phyloP scores from a whole-genome alignment of 768 basidiomycete species.

The Chalciporus pseudorubinellus region DNA sequence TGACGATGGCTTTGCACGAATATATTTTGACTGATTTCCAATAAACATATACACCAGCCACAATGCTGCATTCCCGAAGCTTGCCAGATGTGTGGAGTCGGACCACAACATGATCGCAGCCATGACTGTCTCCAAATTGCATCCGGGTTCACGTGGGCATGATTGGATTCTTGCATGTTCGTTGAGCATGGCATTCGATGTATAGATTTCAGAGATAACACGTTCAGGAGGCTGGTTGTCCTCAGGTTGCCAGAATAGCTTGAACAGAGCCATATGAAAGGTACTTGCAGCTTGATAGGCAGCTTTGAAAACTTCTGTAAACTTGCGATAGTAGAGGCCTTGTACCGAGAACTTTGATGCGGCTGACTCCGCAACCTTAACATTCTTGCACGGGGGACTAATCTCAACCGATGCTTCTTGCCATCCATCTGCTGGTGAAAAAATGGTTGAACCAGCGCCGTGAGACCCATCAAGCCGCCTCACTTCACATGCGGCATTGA shows the following conservation, averaged over 20 bases:
- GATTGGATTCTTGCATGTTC: constrained; percentile 10
- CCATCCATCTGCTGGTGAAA: constrained; percentile 6
- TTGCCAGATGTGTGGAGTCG: constrained; percentile 20
- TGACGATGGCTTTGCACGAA: background rate
- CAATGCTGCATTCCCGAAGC: constrained; percentile 11
- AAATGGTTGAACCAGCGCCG: background rate
- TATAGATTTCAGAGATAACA: constrained; percentile 25
- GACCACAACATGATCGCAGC: constrained; percentile 26
- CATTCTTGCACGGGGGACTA: background rate
- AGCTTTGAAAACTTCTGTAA: constrained; percentile 22
- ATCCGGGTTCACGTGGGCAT: background rate
- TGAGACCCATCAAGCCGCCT: background rate
- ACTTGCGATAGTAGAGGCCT: constrained; percentile 26
- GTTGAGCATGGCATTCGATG: constrained; percentile 12
- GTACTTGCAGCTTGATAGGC: constrained; percentile 17
- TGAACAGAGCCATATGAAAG: constrained; percentile 18
- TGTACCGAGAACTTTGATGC: constrained; percentile 18
- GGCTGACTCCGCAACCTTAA: background rate
- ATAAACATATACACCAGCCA: constrained; percentile 19
- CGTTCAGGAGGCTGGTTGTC: constrained; percentile 8
- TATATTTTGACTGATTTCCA: constrained; percentile 4
- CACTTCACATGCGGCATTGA: background rate
- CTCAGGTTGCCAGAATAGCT: constrained; percentile 8
- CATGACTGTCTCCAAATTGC: constrained; percentile 17
- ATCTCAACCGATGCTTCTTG: constrained; percentile 8